These are phyloP conservation scores for Apiospora rasikravindrae DNA, from an alignment of 2,329 filamentous ascomycete genomes.

Conservation along the genomic window DNA sequence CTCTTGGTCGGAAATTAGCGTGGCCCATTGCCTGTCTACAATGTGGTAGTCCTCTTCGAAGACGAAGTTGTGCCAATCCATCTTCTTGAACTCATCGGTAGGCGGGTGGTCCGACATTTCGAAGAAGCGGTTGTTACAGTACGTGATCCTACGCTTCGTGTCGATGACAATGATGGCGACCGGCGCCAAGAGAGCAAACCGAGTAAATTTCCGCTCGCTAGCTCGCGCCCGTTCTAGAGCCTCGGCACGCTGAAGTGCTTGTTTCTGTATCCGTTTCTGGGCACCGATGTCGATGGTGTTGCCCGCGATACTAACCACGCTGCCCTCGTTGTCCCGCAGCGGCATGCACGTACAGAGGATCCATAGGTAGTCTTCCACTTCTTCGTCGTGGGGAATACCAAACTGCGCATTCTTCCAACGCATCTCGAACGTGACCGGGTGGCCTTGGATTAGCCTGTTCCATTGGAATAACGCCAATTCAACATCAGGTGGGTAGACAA, in stretches of 20 bases:
- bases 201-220: constrained; percentile 78
- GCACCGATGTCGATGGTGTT: constrained; percentile 24
- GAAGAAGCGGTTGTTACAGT: constrained; percentile 82
- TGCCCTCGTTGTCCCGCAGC: constrained; percentile 19
- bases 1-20: constrained; percentile 63
- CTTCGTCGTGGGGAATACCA: background rate
- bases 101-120: constrained; percentile 69
- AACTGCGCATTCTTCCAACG: constrained; percentile 22
- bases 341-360: constrained; percentile 21
- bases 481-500: constrained; percentile 23
- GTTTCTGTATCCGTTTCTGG: constrained; percentile 22
- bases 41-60: constrained; percentile 66
- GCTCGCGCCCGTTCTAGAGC: constrained; percentile 58
- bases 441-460: constrained; percentile 21
- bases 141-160: constrained; percentile 71
- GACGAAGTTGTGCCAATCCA: constrained; percentile 75
- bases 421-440: constrained; percentile 24
- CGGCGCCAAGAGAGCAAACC: constrained; percentile 83
- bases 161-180: constrained; percentile 88
- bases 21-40: constrained; percentile 66
- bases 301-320: constrained; percentile 21
- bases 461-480: constrained; percentile 20
- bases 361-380: constrained; percentile 20
- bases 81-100: constrained; percentile 59
- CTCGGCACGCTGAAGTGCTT: constrained; percentile 23